A percentile compares a stretch with the other conserved stretches of the same genome.
Conservation (phyloP, 169 alveolate genomes). For the Plasmodium ovale region DNA sequence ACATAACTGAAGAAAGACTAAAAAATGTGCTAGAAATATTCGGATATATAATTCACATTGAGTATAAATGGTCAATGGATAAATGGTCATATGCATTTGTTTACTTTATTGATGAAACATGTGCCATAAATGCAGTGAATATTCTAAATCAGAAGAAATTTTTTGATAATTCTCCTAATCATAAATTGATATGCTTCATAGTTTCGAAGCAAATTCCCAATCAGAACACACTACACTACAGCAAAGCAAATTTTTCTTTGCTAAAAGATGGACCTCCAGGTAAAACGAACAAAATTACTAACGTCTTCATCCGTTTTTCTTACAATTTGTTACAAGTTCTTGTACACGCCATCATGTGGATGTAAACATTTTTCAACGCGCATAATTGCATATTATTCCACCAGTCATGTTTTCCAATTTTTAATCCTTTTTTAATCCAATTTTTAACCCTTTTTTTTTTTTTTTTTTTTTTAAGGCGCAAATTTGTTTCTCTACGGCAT, state of each 20-base stretch:
- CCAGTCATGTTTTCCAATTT: background rate
- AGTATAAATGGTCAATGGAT: slow-evolving; percentile 79
- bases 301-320: background rate
- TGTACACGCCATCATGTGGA: too few relatives aligned
- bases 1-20: slow-evolving; percentile 79
- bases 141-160: slow-evolving; percentile 77
- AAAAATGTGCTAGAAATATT: slow-evolving; percentile 76
- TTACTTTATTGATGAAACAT: slow-evolving; percentile 77
- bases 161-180: slow-evolving; percentile 82
- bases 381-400: too few relatives aligned
- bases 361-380: background rate
- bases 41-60: slow-evolving; percentile 76
- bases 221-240: slow-evolving; percentile 71
- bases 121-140: slow-evolving; percentile 81
- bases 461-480: slow-evolving; percentile 73
- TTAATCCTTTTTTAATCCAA: background rate
- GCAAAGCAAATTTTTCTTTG: slow-evolving; percentile 82
- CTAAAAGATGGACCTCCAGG: slow-evolving; percentile 88
- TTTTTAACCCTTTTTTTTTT: slow-evolving; percentile 7
- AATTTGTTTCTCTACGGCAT: slow-evolving; percentile 82
- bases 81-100: slow-evolving; percentile 84
- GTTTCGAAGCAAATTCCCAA: slow-evolving; percentile 81
- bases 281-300: slow-evolving; percentile 19
- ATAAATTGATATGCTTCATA: slow-evolving; percentile 79
- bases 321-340: too few relatives aligned